phyloP scores from a whole-genome alignment of 1,139 yeast species.

The Kurtzmaniella quercitrusa region DNA sequence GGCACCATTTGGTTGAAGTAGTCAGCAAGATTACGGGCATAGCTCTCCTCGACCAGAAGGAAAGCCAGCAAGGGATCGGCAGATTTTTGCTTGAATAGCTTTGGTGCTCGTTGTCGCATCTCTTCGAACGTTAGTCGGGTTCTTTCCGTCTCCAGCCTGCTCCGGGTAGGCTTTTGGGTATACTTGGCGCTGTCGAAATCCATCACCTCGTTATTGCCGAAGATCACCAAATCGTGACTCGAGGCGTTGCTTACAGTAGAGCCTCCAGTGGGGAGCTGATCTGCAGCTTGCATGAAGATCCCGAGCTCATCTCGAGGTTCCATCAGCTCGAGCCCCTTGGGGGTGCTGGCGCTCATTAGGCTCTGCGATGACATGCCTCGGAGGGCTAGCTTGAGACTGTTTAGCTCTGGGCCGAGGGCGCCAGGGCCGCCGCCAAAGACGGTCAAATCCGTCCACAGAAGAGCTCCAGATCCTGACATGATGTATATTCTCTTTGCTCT shows the following conservation, averaged over 20 bases:
- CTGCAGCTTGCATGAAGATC: background rate
- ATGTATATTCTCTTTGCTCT: background rate
- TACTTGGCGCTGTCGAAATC: constrained; percentile 4
- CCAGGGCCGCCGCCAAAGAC: background rate
- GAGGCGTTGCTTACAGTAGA: background rate
- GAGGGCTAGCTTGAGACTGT: background rate
- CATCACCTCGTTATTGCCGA: constrained; percentile 5
- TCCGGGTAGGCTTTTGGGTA: background rate
- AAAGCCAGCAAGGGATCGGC: constrained; percentile 1
- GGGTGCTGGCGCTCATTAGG: background rate
- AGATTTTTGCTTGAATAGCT: constrained; percentile 1
- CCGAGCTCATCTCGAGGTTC: background rate
- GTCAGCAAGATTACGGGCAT: constrained; percentile 3
- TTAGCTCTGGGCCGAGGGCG: background rate
- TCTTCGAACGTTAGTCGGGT: constrained; percentile 4
- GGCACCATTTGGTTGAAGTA: constrained; percentile 2
- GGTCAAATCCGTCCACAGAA: background rate
- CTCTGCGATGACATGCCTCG: background rate
- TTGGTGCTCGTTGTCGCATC: constrained; percentile 5
- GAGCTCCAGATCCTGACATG: background rate
- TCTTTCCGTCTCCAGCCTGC: background rate
- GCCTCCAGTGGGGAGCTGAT: background rate
- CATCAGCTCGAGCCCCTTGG: background rate
- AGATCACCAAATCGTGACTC: constrained; percentile 1
- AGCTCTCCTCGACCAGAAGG: constrained; percentile 3